Base-by-base conservation (phyloP, 495 filamentous ascomycete species). In the Venustampulla echinocandica region DNA sequence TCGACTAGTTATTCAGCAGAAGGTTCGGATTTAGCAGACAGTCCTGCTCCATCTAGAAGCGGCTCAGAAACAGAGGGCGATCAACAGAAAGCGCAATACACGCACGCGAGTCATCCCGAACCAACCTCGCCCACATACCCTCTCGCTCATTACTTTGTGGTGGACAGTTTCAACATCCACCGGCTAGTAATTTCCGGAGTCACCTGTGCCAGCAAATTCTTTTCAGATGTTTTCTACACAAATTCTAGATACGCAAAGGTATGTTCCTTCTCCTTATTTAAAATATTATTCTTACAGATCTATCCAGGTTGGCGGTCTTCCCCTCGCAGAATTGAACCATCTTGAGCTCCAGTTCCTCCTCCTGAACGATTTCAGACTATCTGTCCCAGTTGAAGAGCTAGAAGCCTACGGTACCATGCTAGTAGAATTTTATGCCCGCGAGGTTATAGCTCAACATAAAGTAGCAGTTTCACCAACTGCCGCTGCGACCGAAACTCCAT, bases 231-330 rank as follows among this genome's bases (percentile, higher is more conserved):
- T 34, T 99, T 99, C 58, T 99, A 97, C 59, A 99, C 92, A 14
- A 99, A 99, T 66, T 97, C 93, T 36, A 74, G 92, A 76, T 99
- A 99, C 63, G 92, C 93, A 50, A 99, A 97, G 84, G 92, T 95
- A 76, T 52, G 72, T 60, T 42, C 24, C 13, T 14, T 40, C 37
- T 20, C 20, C 19, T n/a, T 14, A 14, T 17, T 17, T 36, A 15
- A 5, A 24, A 10, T 18, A n/a, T 2, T 19, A 48, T 37, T 13
- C 1, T 22, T 40, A 17, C 10, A 7, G 6, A 11, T 34, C 0
- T 19, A 19, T 50, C n/a, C 5, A 99, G 92, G 92, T 99, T 56
- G 92, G 92, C 47, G 92, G 92, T 37, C 74, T 99, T 20, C 92
- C 92, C n/a, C 69, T 97, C n/a, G 77, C 82, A 25, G 92, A 99